These are phyloP conservation scores for Fusarium sp. DNA, from an alignment of 2,329 filamentous ascomycete species.

Conservation along the genomic window DNA sequence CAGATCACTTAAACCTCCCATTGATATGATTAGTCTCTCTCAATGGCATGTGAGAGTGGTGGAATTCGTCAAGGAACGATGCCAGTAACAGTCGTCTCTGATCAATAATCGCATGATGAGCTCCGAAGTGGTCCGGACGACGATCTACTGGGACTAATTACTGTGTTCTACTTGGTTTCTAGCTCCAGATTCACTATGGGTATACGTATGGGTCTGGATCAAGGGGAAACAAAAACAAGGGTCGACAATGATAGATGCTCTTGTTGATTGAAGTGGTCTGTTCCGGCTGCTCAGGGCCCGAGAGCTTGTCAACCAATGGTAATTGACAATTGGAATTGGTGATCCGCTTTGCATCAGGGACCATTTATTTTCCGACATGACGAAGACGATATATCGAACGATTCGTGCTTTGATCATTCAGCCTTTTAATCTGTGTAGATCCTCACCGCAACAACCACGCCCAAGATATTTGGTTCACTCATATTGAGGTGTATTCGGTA, in stretches of 20 bases:
- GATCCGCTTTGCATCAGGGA: constrained; percentile 25
- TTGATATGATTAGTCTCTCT: constrained; percentile 18
- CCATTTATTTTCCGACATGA: constrained; percentile 28
- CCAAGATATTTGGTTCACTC: neutral
- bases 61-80: constrained; percentile 33
- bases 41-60: constrained; percentile 19
- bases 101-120: constrained; percentile 45
- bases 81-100: constrained; percentile 42
- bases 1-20: constrained; percentile 2
- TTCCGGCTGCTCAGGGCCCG: constrained; percentile 30
- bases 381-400: constrained; percentile 40
- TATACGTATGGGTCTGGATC: neutral
- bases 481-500: neutral
- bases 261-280: constrained; percentile 22
- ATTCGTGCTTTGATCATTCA: constrained; percentile 14
- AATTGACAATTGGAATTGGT: constrained; percentile 1
- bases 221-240: constrained; percentile 4
- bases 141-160: neutral
- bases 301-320: constrained; percentile 32
- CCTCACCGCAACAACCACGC: constrained; percentile 13
- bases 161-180: neutral
- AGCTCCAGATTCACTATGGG: neutral
- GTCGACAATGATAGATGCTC: neutral
- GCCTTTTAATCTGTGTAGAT: constrained; percentile 2
- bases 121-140: constrained; percentile 40